A percentile compares a stretch with the other conserved stretches of the same genome.
phyloP scores from a whole-genome alignment of 78 protist genomes.

The Guillardia theta region DNA sequence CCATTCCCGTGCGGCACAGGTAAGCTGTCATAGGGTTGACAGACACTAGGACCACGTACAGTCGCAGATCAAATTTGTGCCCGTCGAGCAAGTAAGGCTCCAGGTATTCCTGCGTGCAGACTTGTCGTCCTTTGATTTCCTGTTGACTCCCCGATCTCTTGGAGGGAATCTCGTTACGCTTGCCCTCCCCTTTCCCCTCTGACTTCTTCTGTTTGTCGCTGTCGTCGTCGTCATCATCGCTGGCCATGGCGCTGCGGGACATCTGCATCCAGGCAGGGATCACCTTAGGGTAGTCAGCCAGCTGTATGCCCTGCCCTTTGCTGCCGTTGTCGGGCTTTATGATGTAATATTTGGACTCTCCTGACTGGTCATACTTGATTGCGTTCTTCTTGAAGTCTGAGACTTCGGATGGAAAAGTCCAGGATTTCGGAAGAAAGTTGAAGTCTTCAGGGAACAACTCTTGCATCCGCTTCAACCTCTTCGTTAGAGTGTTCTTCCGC shows the following conservation, averaged over 20 bases:
- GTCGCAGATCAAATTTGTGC: neutral
- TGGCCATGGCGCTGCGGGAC: neutral
- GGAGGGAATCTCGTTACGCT: neutral
- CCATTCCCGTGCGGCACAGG: neutral
- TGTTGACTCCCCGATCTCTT: neutral
- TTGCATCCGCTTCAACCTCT: neutral
- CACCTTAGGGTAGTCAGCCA: neutral
- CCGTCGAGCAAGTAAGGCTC: constrained; percentile 18
- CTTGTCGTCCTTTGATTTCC: neutral
- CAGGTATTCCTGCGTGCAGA: neutral
- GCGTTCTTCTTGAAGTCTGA: neutral
- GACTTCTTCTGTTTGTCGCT: neutral
- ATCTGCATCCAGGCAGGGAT: neutral
- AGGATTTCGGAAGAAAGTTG: neutral
- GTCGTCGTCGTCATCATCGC: neutral
- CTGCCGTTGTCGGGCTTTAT: constrained; percentile 11
- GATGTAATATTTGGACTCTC: neutral
- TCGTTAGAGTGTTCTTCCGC: neutral
- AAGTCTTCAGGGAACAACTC: neutral
- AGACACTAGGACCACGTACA: neutral
- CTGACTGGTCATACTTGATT: neutral
- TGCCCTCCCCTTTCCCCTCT: neutral
- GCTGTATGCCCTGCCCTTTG: neutral
- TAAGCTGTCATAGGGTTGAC: neutral
- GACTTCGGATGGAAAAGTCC: neutral